Percentiles rank a stretch among this genome's conserved stretches.
Evolutionary conservation across 2,329 filamentous ascomycete species (phyloP).

Genomic region (Nothophoma quercina): DNA sequence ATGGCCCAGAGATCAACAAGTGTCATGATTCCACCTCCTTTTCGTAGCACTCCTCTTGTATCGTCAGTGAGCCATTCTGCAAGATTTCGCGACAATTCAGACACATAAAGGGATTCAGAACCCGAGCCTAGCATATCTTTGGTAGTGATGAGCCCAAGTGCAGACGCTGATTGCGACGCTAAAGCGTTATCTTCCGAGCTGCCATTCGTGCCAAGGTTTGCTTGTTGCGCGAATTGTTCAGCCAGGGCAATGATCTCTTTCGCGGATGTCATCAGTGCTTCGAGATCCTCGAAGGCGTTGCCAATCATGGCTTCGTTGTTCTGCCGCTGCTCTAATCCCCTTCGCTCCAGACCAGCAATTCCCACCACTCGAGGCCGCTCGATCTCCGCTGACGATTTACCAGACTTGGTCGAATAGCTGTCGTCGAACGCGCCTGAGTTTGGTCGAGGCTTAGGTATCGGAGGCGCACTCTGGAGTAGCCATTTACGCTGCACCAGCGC

Average conservation of each 20-base stretch:
- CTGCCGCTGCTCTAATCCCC: slow-evolving; percentile 82
- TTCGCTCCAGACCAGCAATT: slow-evolving; percentile 89
- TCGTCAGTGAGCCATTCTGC: slow-evolving; percentile 52
- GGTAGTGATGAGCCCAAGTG: slow-evolving; percentile 88
- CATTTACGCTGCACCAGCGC: slow-evolving; percentile 94
- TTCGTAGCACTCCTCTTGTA: slow-evolving; percentile 44
- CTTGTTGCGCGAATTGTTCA: slow-evolving; percentile 80
- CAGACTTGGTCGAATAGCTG: slow-evolving; percentile 30
- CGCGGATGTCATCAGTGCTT: slow-evolving; percentile 95
- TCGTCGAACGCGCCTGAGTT: slow-evolving; percentile 44
- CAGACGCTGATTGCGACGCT: slow-evolving; percentile 80
- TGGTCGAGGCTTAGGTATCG: slow-evolving; percentile 72
- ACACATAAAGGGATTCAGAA: slow-evolving; percentile 85
- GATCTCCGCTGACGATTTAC: slow-evolving; percentile 28
- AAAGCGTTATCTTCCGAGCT: slow-evolving; percentile 76
- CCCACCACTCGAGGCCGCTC: slow-evolving; percentile 71
- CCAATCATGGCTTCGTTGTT: slow-evolving; percentile 95
- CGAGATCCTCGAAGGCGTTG: slow-evolving; percentile 92
- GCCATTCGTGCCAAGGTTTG: slow-evolving; percentile 61
- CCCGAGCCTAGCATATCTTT: slow-evolving; percentile 89
- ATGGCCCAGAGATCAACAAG: slow-evolving; percentile 59
- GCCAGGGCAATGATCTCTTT: slow-evolving; percentile 95
- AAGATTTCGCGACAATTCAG: slow-evolving; percentile 56
- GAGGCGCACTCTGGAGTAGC: slow-evolving; percentile 88
- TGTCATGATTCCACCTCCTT: slow-evolving; percentile 50